Evolutionary conservation across 371 early-diverging fungal species (phyloP).

Genomic region (Lichtheimia corymbifera): DNA sequence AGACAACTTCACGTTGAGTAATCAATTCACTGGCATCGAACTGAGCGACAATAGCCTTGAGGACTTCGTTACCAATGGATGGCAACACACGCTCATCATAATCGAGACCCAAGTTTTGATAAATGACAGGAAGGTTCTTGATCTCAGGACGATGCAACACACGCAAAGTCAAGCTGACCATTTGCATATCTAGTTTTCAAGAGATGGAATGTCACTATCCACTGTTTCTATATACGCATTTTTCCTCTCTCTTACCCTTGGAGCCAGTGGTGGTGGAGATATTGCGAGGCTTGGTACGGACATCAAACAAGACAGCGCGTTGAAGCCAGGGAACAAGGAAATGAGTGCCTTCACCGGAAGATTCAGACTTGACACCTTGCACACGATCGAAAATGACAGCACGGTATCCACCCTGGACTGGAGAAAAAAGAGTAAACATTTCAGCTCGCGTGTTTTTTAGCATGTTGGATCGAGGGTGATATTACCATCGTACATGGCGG

Average conservation of each 20-base stretch:
- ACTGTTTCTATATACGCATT: not conserved
- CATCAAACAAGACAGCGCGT: constrained; percentile 78
- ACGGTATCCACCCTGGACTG: constrained; percentile 95
- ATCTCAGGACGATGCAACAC: constrained; percentile 93
- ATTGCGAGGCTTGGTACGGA: constrained; percentile 93
- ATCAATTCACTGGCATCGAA: constrained; percentile 97
- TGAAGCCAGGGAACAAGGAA: constrained; percentile 95
- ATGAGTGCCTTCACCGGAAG: constrained; percentile 94
- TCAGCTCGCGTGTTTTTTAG: constrained; percentile 1
- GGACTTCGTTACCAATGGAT: constrained; percentile 98
- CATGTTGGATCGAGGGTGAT: not conserved
- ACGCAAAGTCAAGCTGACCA: constrained; percentile 90
- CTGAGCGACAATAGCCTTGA: constrained; percentile 98
- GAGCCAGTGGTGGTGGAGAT: constrained; percentile 95
- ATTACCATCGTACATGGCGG: constrained; percentile 92
- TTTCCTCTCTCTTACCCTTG: constrained; percentile 23
- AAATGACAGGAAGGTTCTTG: constrained; percentile 77
- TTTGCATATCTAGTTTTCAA: constrained; percentile 73
- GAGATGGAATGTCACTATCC: not conserved
- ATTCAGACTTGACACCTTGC: constrained; percentile 83
- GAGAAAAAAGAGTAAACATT: not conserved
- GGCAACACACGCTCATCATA: constrained; percentile 98
- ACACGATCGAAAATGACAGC: constrained; percentile 97
- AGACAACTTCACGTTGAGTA: constrained; percentile 97
- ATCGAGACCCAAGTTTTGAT: constrained; percentile 92